Percentiles rank a stretch among this genome's conserved stretches.
Conservation (phyloP, 139 green algal species). For the Chlamydomonas sp. region DNA sequence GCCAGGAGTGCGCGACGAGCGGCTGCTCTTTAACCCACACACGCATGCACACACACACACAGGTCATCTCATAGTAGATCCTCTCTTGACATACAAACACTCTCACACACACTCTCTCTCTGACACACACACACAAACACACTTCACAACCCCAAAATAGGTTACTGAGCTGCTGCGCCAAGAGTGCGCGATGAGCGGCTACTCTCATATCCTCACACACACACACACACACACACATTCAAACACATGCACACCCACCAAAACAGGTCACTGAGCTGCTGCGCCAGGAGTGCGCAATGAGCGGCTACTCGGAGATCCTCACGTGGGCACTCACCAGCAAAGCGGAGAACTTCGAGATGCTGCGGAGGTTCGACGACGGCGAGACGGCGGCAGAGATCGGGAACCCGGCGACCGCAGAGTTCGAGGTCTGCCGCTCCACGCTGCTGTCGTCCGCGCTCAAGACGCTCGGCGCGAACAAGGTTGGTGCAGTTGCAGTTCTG, state of each 20-base stretch:
- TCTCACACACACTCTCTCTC: too few species aligned
- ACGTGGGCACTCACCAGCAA: slow-evolving; percentile 79
- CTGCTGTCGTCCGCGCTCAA: slow-evolving; percentile 78
- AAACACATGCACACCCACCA: too few species aligned
- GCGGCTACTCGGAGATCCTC: slow-evolving; percentile 77
- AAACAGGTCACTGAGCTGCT: slow-evolving; percentile 81
- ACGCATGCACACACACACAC: slow-evolving; percentile 74
- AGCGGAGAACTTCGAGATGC: slow-evolving; percentile 78
- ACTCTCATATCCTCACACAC: too few species aligned
- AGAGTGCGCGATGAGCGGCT: too few species aligned
- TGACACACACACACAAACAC: too few species aligned
- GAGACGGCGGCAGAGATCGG: slow-evolving; percentile 66
- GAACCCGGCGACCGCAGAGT: slow-evolving; percentile 91
- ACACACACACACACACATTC: too few species aligned
- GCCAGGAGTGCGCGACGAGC: slow-evolving; percentile 72
- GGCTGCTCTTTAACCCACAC: slow-evolving; percentile 78
- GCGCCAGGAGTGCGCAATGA: slow-evolving; percentile 72
- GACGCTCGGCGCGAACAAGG: slow-evolving; percentile 91
- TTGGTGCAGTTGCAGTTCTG: too few species aligned
- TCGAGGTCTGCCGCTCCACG: slow-evolving; percentile 71
- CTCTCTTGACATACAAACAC: too few species aligned
- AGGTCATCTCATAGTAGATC: too few species aligned
- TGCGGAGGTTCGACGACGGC: slow-evolving; percentile 63
- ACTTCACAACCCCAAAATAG: too few species aligned
- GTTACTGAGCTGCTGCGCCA: slow-evolving; percentile 80